Evolutionary conservation across 257 asterid genomes (phyloP).

Genomic region (Nicotiana tabacum): DNA sequence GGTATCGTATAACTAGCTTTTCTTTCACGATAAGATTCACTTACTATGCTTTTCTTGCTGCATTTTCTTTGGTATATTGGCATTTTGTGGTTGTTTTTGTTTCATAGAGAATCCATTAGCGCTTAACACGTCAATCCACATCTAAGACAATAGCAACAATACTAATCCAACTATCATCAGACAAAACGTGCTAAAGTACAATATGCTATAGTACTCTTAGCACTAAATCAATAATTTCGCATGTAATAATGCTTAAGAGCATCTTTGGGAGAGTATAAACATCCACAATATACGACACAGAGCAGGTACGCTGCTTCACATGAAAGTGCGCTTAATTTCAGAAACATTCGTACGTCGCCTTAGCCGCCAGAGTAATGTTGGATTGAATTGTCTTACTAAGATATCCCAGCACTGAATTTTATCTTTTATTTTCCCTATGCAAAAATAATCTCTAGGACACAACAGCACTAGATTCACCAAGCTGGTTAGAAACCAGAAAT

Average conservation of each 20-base stretch:
- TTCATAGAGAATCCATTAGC: neutral
- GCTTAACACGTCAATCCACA: neutral
- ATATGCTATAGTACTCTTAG: neutral
- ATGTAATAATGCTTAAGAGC: neutral
- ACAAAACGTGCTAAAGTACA: neutral
- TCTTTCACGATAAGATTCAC: constrained; percentile 18
- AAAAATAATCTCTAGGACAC: neutral
- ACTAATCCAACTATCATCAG: neutral
- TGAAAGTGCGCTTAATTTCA: neutral
- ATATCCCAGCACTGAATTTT: neutral
- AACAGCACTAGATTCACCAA: neutral
- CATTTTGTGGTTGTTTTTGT: too few species aligned
- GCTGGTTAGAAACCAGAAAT: neutral
- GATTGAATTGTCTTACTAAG: neutral
- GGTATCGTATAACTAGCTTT: neutral
- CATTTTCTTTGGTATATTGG: too few species aligned
- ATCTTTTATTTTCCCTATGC: neutral
- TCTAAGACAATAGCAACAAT: neutral
- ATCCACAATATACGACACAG: neutral
- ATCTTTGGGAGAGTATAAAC: neutral
- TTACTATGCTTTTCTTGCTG: neutral
- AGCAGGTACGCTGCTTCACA: neutral
- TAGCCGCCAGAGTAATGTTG: neutral
- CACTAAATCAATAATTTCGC: neutral
- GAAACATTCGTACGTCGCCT: neutral